Conservation (phyloP, 2,329 filamentous ascomycete species). For the Ascosphaera apis region DNA sequence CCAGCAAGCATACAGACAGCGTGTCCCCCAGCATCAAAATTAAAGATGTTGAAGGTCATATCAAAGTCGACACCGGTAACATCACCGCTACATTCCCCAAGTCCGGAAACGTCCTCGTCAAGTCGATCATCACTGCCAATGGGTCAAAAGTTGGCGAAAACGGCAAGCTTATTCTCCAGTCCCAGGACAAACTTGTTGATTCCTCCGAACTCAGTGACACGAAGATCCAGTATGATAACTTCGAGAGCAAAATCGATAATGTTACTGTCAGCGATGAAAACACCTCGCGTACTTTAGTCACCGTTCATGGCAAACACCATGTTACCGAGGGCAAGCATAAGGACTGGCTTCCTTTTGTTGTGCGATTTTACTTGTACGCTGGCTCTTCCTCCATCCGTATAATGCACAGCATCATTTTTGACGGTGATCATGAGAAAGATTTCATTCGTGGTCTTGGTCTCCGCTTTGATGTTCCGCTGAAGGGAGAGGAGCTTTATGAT, state of each 20-base stretch:
- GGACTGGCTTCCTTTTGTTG: conserved; percentile 30
- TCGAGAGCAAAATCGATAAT: conserved; percentile 29
- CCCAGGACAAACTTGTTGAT: conserved; percentile 25
- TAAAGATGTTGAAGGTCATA: conserved; percentile 7
- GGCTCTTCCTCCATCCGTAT: conserved; percentile 31
- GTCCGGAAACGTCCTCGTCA: conserved; percentile 18
- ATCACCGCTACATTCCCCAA: conserved; percentile 22
- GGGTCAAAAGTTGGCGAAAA: conserved; percentile 21
- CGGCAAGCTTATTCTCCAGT: conserved; percentile 30
- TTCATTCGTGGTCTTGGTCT: conserved; percentile 33
- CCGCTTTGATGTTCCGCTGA: conserved; percentile 31
- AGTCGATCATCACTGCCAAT: conserved; percentile 17
- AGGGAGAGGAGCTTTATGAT: conserved; percentile 30
- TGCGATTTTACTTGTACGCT: conserved; percentile 37
- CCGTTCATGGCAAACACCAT: conserved; percentile 18
- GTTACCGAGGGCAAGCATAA: conserved; percentile 14
- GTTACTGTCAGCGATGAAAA: conserved; percentile 24
- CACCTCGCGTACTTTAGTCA: conserved; percentile 26
- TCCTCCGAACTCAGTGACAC: conserved; percentile 16
- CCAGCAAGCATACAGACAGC: conserved; percentile 2
- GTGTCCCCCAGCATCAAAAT: conserved; percentile 8
- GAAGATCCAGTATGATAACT: conserved; percentile 21
- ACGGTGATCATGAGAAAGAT: conserved; percentile 25
- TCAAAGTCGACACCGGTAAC: conserved; percentile 24
- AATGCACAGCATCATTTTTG: conserved; percentile 33